A percentile compares a stretch with the other conserved stretches of the same genome.
Conservation (phyloP, 2,329 filamentous ascomycete species). For the Epichloe typhina region DNA sequence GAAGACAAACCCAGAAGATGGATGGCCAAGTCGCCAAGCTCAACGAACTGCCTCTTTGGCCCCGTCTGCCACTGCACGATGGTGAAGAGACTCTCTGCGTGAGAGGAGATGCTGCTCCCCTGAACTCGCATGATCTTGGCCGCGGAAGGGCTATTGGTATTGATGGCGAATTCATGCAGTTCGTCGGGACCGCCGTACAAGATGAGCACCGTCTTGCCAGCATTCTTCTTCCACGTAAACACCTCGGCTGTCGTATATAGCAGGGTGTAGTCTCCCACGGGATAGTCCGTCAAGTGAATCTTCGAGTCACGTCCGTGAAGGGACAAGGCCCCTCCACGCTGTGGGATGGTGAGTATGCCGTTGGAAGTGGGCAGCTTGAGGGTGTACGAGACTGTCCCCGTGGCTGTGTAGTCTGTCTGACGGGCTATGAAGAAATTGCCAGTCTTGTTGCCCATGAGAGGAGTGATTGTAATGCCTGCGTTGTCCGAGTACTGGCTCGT, state of each 20-base stretch:
- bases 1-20: slow-evolving; percentile 21
- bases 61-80: slow-evolving; percentile 20
- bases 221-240: slow-evolving; percentile 54
- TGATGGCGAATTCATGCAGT: slow-evolving; percentile 46
- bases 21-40: slow-evolving; percentile 28
- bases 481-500: slow-evolving; percentile 40
- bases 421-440: slow-evolving; percentile 52
- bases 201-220: slow-evolving; percentile 43
- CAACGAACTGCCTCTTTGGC: slow-evolving; percentile 16
- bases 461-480: slow-evolving; percentile 43
- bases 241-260: slow-evolving; percentile 60
- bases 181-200: slow-evolving; percentile 52
- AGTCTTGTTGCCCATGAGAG: slow-evolving; percentile 40
- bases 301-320: slow-evolving; percentile 53
- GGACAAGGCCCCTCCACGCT: slow-evolving; percentile 40
- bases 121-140: slow-evolving; percentile 10
- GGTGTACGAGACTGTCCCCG: slow-evolving; percentile 45
- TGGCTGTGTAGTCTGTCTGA: slow-evolving; percentile 51
- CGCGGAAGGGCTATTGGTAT: slow-evolving; percentile 13
- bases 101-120: slow-evolving; percentile 16
- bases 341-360: slow-evolving; percentile 44
- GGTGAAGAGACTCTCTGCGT: slow-evolving; percentile 9
- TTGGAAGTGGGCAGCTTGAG: slow-evolving; percentile 48
- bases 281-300: slow-evolving; percentile 54
- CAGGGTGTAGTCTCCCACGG: slow-evolving; percentile 43